Conservation (phyloP, 345 rosid genomes). For the Durio zibethinus region DNA sequence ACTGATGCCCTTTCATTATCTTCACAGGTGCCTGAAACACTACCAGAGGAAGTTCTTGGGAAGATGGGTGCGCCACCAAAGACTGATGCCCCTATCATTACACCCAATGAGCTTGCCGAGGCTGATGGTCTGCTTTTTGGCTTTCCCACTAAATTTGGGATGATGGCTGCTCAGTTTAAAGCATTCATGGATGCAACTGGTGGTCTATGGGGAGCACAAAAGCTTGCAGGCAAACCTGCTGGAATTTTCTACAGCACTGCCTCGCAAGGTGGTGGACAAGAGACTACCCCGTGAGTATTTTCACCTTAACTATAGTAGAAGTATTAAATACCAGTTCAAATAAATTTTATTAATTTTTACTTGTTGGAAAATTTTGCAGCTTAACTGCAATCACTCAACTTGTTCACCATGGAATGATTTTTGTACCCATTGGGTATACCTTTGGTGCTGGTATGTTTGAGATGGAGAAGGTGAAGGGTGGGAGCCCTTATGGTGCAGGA, state of each 20-base stretch:
- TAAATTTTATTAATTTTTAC: neutral
- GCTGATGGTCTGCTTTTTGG: constrained; percentile 65
- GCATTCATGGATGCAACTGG: constrained; percentile 73
- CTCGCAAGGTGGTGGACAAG: constrained; percentile 81
- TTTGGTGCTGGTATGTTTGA: constrained; percentile 73
- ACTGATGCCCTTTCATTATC: neutral
- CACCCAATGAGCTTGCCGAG: constrained; percentile 50
- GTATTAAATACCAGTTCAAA: neutral
- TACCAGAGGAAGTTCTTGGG: constrained; percentile 56
- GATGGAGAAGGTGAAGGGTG: constrained; percentile 65
- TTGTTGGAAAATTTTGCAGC: neutral
- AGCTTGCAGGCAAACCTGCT: constrained; percentile 72
- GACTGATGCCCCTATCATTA: constrained; percentile 51
- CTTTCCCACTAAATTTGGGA: constrained; percentile 73
- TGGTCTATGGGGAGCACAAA: constrained; percentile 61
- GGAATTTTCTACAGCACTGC: constrained; percentile 74
- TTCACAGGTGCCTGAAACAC: constrained; percentile 58
- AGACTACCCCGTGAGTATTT: constrained; percentile 64
- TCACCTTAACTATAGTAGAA: neutral
- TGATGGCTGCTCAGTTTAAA: constrained; percentile 79
- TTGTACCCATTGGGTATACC: constrained; percentile 64
- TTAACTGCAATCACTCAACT: constrained; percentile 43
- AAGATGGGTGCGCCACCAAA: constrained; percentile 67
- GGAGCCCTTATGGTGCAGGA: constrained; percentile 73
- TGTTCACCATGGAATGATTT: constrained; percentile 68